These are phyloP conservation scores for Plasmodium vinckei DNA, from an alignment of 169 alveolate genomes.

Conservation along the genomic window DNA sequence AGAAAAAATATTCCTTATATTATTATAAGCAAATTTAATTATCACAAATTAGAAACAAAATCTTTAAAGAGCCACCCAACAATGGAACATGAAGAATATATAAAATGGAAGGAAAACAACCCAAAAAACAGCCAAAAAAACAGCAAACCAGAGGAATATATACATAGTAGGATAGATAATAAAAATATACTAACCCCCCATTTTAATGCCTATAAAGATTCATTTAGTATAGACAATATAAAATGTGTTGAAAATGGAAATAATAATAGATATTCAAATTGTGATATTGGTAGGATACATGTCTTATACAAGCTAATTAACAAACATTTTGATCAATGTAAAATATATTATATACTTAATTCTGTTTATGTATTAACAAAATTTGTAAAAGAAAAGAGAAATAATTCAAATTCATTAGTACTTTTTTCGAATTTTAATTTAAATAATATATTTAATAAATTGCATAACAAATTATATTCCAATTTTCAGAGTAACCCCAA, in stretches of 20 bases:
- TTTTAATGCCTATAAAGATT: background rate
- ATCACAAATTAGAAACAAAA: slow-evolving; percentile 18
- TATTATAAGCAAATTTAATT: slow-evolving; percentile 57
- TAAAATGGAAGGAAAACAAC: background rate
- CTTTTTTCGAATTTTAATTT: slow-evolving; percentile 33
- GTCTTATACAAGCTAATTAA: slow-evolving; percentile 15
- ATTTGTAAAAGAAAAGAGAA: slow-evolving; percentile 38
- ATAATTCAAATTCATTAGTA: background rate
- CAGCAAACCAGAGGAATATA: background rate
- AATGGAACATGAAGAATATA: background rate
- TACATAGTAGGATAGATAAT: background rate
- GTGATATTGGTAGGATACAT: slow-evolving; percentile 10
- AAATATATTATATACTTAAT: slow-evolving; percentile 35
- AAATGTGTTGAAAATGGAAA: background rate
- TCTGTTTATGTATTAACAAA: slow-evolving; percentile 41
- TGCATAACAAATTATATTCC: slow-evolving; percentile 1
- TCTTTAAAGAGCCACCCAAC: background rate
- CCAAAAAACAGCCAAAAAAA: background rate
- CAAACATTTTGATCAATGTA: slow-evolving; percentile 20
- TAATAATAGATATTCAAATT: background rate
- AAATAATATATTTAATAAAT: slow-evolving; percentile 22
- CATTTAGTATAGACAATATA: background rate
- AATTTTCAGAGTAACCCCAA: background rate
- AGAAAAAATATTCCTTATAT: slow-evolving; percentile 20
- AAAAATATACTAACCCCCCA: background rate